Evolutionary conservation across 441 rosid genomes (phyloP).

Genomic region (Populus hybrid): DNA sequence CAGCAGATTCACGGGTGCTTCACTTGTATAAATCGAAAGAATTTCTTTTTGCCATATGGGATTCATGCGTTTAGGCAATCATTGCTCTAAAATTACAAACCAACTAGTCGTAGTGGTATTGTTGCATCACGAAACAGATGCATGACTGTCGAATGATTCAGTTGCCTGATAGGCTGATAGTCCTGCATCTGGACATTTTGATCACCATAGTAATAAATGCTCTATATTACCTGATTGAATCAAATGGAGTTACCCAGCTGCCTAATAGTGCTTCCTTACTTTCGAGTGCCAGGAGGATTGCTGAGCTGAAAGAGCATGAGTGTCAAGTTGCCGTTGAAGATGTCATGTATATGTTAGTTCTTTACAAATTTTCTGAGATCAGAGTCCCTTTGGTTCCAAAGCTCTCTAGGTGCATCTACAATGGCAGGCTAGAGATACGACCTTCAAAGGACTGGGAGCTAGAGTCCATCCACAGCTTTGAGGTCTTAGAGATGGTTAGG

Average conservation of each 20-base stretch:
- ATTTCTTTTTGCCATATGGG: background rate
- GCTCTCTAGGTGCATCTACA: constrained; percentile 76
- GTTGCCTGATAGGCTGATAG: background rate
- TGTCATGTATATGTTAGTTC: constrained; percentile 75
- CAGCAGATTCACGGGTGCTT: background rate
- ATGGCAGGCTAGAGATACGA: constrained; percentile 76
- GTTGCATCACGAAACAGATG: constrained; percentile 4
- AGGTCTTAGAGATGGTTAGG: constrained; percentile 61
- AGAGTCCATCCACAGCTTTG: constrained; percentile 69
- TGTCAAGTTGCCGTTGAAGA: constrained; percentile 75
- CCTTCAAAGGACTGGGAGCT: constrained; percentile 87
- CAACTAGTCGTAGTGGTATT: constrained; percentile 5
- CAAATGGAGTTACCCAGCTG: background rate
- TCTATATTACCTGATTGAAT: background rate
- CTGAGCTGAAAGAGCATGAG: constrained; percentile 56
- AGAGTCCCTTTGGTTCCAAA: constrained; percentile 81
- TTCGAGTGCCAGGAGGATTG: constrained; percentile 66
- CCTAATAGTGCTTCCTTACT: constrained; percentile 4
- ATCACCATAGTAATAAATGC: background rate
- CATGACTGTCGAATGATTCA: background rate
- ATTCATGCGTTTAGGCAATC: background rate
- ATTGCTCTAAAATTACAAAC: background rate
- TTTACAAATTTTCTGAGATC: constrained; percentile 76
- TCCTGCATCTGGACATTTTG: background rate
- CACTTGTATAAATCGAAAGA: background rate